Conservation (phyloP, 1,284 basidiomycete genomes). For the Sanghuangporus baumii region DNA sequence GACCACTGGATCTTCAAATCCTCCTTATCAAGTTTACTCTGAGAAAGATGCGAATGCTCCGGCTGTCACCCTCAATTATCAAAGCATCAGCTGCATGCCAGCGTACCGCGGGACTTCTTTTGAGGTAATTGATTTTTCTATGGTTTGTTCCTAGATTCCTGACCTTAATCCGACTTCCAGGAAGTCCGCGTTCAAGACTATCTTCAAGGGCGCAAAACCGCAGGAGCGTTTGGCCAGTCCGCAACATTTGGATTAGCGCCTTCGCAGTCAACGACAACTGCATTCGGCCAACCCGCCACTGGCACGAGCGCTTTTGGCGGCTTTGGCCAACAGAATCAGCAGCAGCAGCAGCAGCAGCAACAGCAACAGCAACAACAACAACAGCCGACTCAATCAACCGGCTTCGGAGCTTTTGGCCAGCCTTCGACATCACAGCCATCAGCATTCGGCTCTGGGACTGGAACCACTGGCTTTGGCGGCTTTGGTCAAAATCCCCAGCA, state of each 20-base stretch:
- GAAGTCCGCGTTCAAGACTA: slow-evolving; percentile 29
- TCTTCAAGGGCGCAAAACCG: slow-evolving; percentile 26
- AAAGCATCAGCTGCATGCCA: slow-evolving; percentile 27
- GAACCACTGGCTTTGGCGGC: slow-evolving; percentile 29
- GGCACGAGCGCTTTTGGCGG: slow-evolving; percentile 31
- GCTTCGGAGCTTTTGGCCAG: slow-evolving; percentile 29
- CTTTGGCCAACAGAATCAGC: slow-evolving; percentile 42
- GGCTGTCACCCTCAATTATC: slow-evolving; percentile 24
- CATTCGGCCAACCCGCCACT: slow-evolving; percentile 28
- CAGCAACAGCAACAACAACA: background rate
- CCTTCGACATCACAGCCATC: slow-evolving; percentile 17
- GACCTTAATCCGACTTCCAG: slow-evolving; percentile 6
- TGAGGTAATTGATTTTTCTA: slow-evolving; percentile 19
- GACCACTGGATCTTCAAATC: slow-evolving; percentile 23
- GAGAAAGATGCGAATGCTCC: slow-evolving; percentile 24
- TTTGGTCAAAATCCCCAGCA: slow-evolving; percentile 32
- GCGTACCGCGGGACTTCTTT: slow-evolving; percentile 26
- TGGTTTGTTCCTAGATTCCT: background rate
- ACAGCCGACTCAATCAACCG: slow-evolving; percentile 6
- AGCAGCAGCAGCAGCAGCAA: too few species aligned
- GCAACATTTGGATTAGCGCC: slow-evolving; percentile 24
- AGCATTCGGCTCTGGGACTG: slow-evolving; percentile 15
- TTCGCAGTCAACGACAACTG: slow-evolving; percentile 28
- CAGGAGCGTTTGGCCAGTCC: slow-evolving; percentile 29
- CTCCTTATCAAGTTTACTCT: slow-evolving; percentile 21